Percentiles rank a stretch among this genome's conserved stretches.
These are phyloP conservation scores for Gonium pectorale DNA, from an alignment of 139 green algal species.

Conservation along the genomic window DNA sequence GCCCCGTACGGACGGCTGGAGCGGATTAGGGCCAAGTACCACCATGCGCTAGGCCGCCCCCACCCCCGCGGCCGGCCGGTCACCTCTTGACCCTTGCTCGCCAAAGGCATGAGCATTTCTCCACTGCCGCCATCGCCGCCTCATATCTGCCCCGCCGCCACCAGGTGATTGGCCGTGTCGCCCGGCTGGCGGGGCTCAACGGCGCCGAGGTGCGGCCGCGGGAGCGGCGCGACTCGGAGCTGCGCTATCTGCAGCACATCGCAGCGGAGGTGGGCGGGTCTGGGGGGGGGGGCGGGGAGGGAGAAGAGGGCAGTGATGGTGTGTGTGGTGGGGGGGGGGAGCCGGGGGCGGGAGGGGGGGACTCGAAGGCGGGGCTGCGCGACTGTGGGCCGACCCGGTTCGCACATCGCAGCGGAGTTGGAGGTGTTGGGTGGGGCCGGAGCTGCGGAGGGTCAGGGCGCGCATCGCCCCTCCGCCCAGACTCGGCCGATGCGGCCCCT, in stretches of 20 bases:
- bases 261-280: conserved; percentile 40
- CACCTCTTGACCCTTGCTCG: not conserved
- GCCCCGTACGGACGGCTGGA: too few relatives aligned
- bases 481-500: too few relatives aligned
- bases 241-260: conserved; percentile 78
- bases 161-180: conserved; percentile 79
- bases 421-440: too few relatives aligned
- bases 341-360: not conserved
- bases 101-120: not conserved
- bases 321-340: not conserved
- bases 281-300: not conserved
- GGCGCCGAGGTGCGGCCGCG: conserved; percentile 70
- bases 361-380: too few relatives aligned
- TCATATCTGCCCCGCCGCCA: not conserved
- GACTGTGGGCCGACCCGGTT: too few relatives aligned
- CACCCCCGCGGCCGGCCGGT: too few relatives aligned
- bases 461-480: too few relatives aligned
- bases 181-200: conserved; percentile 75
- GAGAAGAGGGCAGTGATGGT: not conserved
- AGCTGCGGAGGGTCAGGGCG: too few relatives aligned
- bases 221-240: conserved; percentile 83
- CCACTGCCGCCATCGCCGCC: not conserved
- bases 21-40: too few relatives aligned
- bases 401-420: too few relatives aligned
- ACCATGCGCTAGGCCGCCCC: too few relatives aligned